phyloP scores from a whole-genome alignment of 805 yeast genomes.

The Wickerhamiella nectarea region DNA sequence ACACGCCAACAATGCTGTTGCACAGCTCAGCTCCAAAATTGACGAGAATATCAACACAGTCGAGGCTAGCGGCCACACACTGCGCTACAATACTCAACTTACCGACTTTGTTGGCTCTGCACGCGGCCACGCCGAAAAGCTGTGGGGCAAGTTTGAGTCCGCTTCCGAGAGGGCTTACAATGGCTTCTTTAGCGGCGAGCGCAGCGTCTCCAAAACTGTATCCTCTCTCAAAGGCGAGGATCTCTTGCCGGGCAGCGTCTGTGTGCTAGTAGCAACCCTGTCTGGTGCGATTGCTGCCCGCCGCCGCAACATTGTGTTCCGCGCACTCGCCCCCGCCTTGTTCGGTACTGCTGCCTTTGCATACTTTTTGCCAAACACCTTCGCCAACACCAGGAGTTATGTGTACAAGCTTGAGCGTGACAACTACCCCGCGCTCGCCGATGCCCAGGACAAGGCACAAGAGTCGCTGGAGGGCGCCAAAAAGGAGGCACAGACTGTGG shows the following conservation, averaged over 20 bases:
- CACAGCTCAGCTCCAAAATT: conserved; percentile 12
- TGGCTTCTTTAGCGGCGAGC: conserved; percentile 38
- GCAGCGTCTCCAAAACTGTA: conserved; percentile 47
- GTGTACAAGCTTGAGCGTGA: conserved; percentile 46
- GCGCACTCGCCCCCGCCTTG: conserved; percentile 41
- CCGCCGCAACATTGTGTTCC: conserved; percentile 43
- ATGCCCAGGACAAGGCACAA: conserved; percentile 41
- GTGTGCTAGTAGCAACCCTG: conserved; percentile 52
- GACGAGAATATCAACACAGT: conserved; percentile 17
- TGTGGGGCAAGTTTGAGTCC: conserved; percentile 17
- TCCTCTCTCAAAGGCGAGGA: conserved; percentile 59
- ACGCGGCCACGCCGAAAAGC: conserved; percentile 31
- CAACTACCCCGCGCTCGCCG: conserved; percentile 48
- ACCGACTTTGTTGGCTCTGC: conserved; percentile 36
- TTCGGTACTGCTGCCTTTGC: conserved; percentile 54
- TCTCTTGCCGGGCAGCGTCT: conserved; percentile 55
- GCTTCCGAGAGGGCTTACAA: conserved; percentile 25
- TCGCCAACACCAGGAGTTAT: conserved; percentile 41
- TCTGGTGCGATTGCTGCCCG: conserved; percentile 65
- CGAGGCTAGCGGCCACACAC: conserved; percentile 42
- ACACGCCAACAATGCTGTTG: conserved; percentile 12
- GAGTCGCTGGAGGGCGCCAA: conserved; percentile 35
- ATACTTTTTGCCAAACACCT: conserved; percentile 62
- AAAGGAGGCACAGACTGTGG: conserved; percentile 32
- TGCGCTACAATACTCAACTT: conserved; percentile 38